phyloP scores from a whole-genome alignment of 202 grass and related monocot species.

The Panicum virgatum region DNA sequence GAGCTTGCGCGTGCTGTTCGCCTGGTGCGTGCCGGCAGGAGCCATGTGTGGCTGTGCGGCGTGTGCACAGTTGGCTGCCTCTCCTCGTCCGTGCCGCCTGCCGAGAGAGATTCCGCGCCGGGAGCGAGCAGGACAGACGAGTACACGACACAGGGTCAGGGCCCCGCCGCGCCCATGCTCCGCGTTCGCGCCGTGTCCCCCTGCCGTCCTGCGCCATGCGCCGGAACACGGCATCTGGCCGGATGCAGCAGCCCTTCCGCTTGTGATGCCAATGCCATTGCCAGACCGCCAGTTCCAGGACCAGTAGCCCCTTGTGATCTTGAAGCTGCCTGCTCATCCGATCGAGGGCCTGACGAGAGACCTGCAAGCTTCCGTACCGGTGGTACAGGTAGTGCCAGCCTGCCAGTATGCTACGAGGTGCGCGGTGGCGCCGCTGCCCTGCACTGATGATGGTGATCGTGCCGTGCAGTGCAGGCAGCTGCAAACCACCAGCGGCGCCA shows the following conservation, averaged over 20 bases:
- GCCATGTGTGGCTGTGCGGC: too few species aligned
- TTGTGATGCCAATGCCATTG: not conserved
- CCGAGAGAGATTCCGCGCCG: constrained; percentile 13
- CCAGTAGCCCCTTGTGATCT: too few species aligned
- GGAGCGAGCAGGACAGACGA: not conserved
- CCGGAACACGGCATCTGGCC: not conserved
- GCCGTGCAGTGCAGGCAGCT: too few species aligned
- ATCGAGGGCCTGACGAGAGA: not conserved
- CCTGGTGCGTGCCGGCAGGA: too few species aligned
- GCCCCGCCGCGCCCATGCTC: not conserved
- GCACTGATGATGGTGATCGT: not conserved
- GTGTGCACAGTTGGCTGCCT: not conserved
- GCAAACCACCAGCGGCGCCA: constrained; percentile 14
- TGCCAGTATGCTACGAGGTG: not conserved
- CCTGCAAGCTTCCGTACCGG: not conserved
- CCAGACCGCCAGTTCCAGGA: not conserved
- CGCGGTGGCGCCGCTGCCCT: not conserved
- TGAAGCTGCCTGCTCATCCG: not conserved
- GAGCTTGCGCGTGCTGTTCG: too few species aligned
- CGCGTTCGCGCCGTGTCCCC: not conserved
- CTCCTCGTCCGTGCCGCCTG: constrained; percentile 3
- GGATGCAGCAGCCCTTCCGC: not conserved
- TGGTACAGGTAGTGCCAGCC: not conserved
- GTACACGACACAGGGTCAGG: not conserved
- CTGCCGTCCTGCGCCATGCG: not conserved